Percentiles rank a stretch among this genome's conserved stretches.
phyloP scores from a whole-genome alignment of 2,329 filamentous ascomycete species.

The Pestalotiopsis sp. region DNA sequence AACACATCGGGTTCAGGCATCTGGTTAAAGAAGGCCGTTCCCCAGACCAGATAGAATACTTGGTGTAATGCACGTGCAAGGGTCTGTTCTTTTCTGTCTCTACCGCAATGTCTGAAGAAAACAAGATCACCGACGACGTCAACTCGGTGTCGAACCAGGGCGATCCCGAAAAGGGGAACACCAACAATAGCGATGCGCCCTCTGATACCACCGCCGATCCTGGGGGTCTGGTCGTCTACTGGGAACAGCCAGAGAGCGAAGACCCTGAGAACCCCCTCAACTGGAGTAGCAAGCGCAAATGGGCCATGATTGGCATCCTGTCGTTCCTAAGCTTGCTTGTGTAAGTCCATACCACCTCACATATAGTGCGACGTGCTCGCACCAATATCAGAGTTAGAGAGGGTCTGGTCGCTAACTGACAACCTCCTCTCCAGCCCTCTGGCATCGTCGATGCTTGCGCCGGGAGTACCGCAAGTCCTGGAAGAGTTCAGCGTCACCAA shows the following conservation, averaged over 20 bases:
- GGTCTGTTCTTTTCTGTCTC: neutral
- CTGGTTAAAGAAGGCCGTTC: neutral
- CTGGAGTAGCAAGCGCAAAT: conserved; percentile 43
- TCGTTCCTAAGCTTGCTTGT: conserved; percentile 56
- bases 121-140: neutral
- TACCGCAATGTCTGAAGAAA: neutral
- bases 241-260: conserved; percentile 25
- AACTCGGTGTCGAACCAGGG: neutral
- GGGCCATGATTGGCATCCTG: conserved; percentile 37
- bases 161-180: neutral
- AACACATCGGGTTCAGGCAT: neutral
- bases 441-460: conserved; percentile 40
- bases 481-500: conserved; percentile 9
- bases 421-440: conserved; percentile 39
- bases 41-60: neutral
- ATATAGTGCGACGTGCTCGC: neutral
- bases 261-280: conserved; percentile 46
- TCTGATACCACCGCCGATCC: neutral
- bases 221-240: neutral
- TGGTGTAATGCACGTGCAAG: neutral
- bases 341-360: neutral
- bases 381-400: neutral
- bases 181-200: neutral
- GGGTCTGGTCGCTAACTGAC: neutral
- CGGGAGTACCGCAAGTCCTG: conserved; percentile 14